These are phyloP conservation scores for Phaeotremella fagi DNA, from an alignment of 768 basidiomycete genomes.

Conservation along the genomic window DNA sequence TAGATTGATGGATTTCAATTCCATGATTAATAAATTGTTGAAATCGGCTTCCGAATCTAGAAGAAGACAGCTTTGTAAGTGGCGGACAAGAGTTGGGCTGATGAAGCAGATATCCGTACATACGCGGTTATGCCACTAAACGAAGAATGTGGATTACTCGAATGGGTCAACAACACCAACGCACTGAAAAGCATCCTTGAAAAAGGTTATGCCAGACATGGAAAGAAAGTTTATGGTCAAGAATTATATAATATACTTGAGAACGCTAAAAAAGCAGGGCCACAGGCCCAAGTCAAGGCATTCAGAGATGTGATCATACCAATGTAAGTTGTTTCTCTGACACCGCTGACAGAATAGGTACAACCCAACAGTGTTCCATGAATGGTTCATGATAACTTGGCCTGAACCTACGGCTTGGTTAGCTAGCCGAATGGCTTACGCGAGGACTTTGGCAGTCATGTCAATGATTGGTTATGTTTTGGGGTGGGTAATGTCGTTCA, in stretches of 20 bases:
- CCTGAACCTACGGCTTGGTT: conserved; percentile 96
- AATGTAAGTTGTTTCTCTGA: conserved; percentile 51
- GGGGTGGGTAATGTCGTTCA: conserved; percentile 60
- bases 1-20: conserved; percentile 94
- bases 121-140: conserved; percentile 98
- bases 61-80: conserved; percentile 78
- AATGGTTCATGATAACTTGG: conserved; percentile 96
- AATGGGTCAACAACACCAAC: conserved; percentile 95
- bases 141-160: conserved; percentile 93
- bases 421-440: conserved; percentile 76
- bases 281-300: conserved; percentile 31
- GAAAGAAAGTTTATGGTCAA: conserved; percentile 55
- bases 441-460: conserved; percentile 90
- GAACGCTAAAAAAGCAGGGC: conserved; percentile 19
- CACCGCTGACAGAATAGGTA: conserved; percentile 11
- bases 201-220: conserved; percentile 60
- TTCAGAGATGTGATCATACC: conserved; percentile 56
- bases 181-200: conserved; percentile 71
- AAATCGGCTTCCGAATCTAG: conserved; percentile 92
- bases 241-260: conserved; percentile 38
- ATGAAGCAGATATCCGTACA: conserved; percentile 73
- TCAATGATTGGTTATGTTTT: conserved; percentile 97
- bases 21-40: conserved; percentile 92
- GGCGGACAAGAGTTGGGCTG: conserved; percentile 1
- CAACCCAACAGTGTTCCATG: conserved; percentile 81